Evolutionary conservation across 345 rosid species (phyloP), one percentile per base, ranked within the genome.

Genomic region (Aurinia saxatilis): DNA sequence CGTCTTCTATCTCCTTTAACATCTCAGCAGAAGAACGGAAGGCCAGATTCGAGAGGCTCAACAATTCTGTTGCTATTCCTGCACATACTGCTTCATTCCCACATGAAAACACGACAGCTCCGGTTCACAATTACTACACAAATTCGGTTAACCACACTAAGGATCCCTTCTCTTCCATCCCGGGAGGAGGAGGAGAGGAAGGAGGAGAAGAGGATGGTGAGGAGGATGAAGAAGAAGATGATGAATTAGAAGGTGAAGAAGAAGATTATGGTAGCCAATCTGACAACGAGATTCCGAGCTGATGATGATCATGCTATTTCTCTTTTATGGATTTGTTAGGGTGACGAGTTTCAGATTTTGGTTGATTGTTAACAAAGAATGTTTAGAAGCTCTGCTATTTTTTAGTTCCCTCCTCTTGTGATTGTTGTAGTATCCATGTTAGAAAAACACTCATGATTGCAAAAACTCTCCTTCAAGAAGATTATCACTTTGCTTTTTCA

Each of bases 221-320:
- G 1, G 72, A 71, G 11, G 70, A 71, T 5, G 75, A 64, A 34
- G 66, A 45, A 35, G 75, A 64, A 9, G 75, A 57, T 1, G 49
- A 57, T 10, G 75, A 57, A 16, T 39, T 63, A 71, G 75, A 56
- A 48, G 70, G 40, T 21, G 75, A 71, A 7, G 70, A 57, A 0
- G 75, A 64, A 23, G 75, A 64, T 0, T 57, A 49, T 5, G 71
- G 75, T 71, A 71, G 71, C 71, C 71, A 71, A 51, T 71, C 75
- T 36, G 75, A 71, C 56, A 44, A 65, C 7, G 75, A 71, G 69
- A 50, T 71, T 35, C 71, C 38, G 11, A 71, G 75, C 66, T 65
- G 71, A 71, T 64, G 71, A 71, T 64, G 50, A 42, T 50, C 44
- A 12, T 48, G 50, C 2, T 44, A 48, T 57, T 57, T 71, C 21